Conservation (phyloP, 2,329 filamentous ascomycete species). For the Shiraia bambusicola region DNA sequence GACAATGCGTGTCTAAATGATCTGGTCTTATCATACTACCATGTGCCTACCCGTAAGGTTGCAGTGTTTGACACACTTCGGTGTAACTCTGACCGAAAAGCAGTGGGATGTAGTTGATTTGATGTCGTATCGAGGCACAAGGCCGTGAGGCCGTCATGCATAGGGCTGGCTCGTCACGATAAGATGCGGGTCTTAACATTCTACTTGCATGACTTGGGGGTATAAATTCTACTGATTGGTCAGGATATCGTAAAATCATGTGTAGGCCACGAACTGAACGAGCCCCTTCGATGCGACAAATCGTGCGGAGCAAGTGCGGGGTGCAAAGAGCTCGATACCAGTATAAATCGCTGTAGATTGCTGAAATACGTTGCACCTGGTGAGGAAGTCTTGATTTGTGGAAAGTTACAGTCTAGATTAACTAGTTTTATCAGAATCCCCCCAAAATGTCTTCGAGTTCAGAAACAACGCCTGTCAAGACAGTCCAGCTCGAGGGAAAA, state of each 20-base stretch:
- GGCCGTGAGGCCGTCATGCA: slow-evolving; percentile 16
- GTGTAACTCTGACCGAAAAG: no score
- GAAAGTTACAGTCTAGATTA: no score
- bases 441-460: slow-evolving; percentile 17
- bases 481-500: slow-evolving; percentile 29
- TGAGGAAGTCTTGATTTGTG: no score
- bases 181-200: slow-evolving; percentile 5
- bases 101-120: background rate
- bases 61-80: no score
- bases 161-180: slow-evolving; percentile 17
- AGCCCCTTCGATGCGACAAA: slow-evolving; percentile 1
- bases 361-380: no score
- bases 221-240: background rate
- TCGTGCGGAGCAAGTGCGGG: slow-evolving; percentile 2
- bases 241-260: no score
- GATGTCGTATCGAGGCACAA: slow-evolving; percentile 11
- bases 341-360: no score
- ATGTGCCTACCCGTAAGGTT: no score
- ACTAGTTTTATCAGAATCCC: background rate
- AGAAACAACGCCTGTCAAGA: slow-evolving; percentile 23
- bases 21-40: no score
- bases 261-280: no score
- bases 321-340: background rate
- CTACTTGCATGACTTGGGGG: background rate
- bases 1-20: background rate